Evolutionary conservation across 257 asterid genomes (phyloP), one percentile per base, ranked within the genome.

Genomic region (Eustoma russellianum): DNA sequence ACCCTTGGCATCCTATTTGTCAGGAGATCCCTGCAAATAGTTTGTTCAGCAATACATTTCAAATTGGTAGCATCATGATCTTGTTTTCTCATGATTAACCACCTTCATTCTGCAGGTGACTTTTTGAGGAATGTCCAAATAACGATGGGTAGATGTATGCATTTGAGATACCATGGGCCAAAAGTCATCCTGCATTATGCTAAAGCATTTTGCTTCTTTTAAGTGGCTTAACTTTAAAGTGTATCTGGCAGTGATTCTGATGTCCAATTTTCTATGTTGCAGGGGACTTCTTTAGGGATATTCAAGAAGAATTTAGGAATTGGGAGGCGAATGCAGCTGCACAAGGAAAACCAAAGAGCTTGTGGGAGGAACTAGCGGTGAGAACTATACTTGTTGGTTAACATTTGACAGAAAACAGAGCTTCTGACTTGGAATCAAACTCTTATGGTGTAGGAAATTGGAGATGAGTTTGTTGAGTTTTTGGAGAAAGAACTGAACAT

Each of bases 381-480:
- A 73, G 94, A 64, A 38, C 43, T 38, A 3, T 8, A 38, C 43
- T 7, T 38, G 3, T 38, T 2, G 12, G 12, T 0, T 10, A 11
- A 1, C 12, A 38, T 38, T 9, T 38, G 12, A 38, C 43, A 38
- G 1, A 10, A 33, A 0, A n/a, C 38, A 9, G 57, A 13, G 13
- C 19, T 52, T 33, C 13, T 6, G 13, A 5, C 41, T n/a, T 24
- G 41, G 17, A 12, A 28, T 12, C 19, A 0, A 24, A 17, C 9
- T 34, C 33, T 13, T 46, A 13, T 50, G 57, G 60, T 60, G 45
- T 80, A 86, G 95, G 98, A 86, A 66, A 86, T 91, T 1, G 96
- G 98, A 51, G 98, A 83, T 65, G 98, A 91, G 55, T 86, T 91
- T 59, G 96, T 90, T 45, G 98, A 86, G 83, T 91, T 82, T 74